Evolutionary conservation across 2,329 filamentous ascomycete species (phyloP).

Genomic region (Epichloe aotearoae): DNA sequence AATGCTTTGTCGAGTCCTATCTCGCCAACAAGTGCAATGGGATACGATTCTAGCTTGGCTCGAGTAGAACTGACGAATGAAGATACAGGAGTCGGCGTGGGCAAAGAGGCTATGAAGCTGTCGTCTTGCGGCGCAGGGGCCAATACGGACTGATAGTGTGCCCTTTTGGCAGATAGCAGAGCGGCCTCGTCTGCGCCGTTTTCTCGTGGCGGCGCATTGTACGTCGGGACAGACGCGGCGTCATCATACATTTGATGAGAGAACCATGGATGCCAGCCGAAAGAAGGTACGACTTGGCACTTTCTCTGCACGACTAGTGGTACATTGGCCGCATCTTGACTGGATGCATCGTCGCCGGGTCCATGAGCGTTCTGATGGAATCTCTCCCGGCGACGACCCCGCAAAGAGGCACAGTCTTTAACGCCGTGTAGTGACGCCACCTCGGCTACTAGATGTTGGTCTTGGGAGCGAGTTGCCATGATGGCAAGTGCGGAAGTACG

Average conservation of each 20-base stretch:
- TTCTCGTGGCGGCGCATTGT: conserved; percentile 10
- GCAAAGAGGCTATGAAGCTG: conserved; percentile 36
- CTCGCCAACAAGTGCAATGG: conserved; percentile 59
- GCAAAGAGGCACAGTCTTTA: neutral
- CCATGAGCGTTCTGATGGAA: neutral
- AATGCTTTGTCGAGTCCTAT: conserved; percentile 68
- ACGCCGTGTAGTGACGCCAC: conserved; percentile 46
- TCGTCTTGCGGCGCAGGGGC: conserved; percentile 34
- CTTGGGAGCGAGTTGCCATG: conserved; percentile 65
- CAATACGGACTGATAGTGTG: conserved; percentile 57
- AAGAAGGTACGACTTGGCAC: conserved; percentile 46
- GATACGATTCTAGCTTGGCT: conserved; percentile 40
- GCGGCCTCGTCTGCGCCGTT: conserved; percentile 11
- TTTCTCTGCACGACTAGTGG: conserved; percentile 1
- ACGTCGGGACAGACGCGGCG: conserved; percentile 23
- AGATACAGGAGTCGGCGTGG: conserved; percentile 47
- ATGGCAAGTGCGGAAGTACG: conserved; percentile 52
- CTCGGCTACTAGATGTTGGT: conserved; percentile 58
- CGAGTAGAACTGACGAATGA: conserved; percentile 43
- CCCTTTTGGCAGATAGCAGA: conserved; percentile 25
- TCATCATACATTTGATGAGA: conserved; percentile 64
- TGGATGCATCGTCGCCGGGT: neutral
- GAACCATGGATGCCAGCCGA: conserved; percentile 85
- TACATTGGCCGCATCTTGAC: neutral
- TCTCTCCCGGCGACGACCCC: neutral